Evolutionary conservation across 192 early-diverging fungal genomes (phyloP), one percentile per base, ranked within the genome.

Genomic region (Coemansia brasiliensis): DNA sequence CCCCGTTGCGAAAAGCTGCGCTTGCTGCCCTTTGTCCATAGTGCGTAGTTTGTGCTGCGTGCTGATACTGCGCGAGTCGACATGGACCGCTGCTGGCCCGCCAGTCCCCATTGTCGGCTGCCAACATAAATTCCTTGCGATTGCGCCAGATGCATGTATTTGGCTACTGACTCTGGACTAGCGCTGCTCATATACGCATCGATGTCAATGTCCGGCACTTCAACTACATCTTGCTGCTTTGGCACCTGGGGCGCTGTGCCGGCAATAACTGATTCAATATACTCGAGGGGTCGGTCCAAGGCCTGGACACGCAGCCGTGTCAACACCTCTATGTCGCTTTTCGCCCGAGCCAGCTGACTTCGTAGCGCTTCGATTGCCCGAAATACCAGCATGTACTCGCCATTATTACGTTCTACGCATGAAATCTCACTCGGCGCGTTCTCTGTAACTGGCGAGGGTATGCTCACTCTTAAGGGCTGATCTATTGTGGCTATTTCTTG

Each of bases 361-460:
- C 63, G 65, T n/a, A 80, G 65, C 18, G 64, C 59, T 40, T 61
- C 64, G 15, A 69, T 63, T 6, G 77, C 59, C 32, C 63, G 66
- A 40, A 59, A 59, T 5, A 79, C 61, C n/a, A 63, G 43, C 75
- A 79, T 72, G 38, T 79, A 79, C 55, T 78, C 75, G 24, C 64
- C 54, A 42, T 79, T 79, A 55, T 79, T 79, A 29, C 55, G 65
- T 48, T 72, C 43, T 2, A 72, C 39, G 25, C 64, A 57, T 9
- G 55, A 10, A 2, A 21, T 16, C 5, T 43, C 52, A 52, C 22
- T 24, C 11, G 42, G n/a, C 11, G 15, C 45, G 4, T 35, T 21
- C 29, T 61, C 61, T 8, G 61, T 52, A 27, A 11, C 61, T 13
- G 67, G 63, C 48, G 52, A 54, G 38, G 49, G 18, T 20, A 20